Percentiles rank a stretch among this genome's conserved stretches.
These are phyloP conservation scores for Fagopyrum tataricum DNA, from an alignment of 148 eudicot species.

Conservation along the genomic window DNA sequence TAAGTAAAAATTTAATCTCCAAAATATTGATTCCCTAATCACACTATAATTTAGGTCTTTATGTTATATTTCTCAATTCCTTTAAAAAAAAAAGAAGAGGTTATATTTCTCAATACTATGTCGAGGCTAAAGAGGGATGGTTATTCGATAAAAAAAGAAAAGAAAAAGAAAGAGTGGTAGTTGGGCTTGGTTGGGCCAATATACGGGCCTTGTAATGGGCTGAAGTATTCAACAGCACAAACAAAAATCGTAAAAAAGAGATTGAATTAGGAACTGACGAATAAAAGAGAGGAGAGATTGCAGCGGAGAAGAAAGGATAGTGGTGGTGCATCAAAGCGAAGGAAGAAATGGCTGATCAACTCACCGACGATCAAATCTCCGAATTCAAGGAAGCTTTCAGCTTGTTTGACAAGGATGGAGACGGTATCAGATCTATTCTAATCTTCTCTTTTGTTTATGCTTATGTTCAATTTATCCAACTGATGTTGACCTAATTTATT, in stretches of 20 bases:
- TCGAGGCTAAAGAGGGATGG: too few species aligned
- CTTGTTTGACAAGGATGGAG: constrained; percentile 63
- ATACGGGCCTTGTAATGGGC: neutral
- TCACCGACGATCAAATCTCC: too few species aligned
- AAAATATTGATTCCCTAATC: too few species aligned
- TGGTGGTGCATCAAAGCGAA: neutral
- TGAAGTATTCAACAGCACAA: neutral
- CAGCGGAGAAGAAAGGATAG: neutral
- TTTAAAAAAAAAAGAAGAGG: too few species aligned
- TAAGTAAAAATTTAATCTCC: too few species aligned
- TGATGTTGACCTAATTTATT: neutral
- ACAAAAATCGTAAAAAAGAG: neutral
- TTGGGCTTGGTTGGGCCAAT: neutral
- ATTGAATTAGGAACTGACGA: neutral
- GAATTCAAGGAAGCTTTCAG: constrained; percentile 33
- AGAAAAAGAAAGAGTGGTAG: too few species aligned
- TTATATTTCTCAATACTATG: too few species aligned
- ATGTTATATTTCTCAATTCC: too few species aligned
- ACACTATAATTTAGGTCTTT: too few species aligned
- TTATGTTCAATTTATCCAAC: neutral
- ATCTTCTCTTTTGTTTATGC: neutral
- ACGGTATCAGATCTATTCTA: constrained; percentile 29
- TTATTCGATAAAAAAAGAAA: too few species aligned
- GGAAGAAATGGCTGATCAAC: constrained; percentile 18
- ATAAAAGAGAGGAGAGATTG: neutral